These are phyloP conservation scores for Cajanus cajan DNA, from an alignment of 306 rosid species.

Conservation along the genomic window DNA sequence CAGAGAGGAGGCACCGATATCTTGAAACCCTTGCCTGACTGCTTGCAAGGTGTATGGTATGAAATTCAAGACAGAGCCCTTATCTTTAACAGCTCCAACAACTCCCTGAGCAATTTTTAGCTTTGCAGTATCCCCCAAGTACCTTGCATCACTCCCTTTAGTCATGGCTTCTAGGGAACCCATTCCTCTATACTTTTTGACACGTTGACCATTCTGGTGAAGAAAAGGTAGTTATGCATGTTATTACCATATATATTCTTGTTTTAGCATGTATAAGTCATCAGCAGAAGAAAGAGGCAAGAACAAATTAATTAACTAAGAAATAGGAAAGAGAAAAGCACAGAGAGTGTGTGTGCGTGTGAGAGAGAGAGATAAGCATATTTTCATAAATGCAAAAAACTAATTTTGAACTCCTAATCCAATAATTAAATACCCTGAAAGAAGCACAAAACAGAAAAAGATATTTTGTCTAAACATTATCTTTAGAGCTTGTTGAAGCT, in stretches of 20 bases:
- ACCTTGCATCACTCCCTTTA: slow-evolving; percentile 89
- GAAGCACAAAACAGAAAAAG: slow-evolving; percentile 8
- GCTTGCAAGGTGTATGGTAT: slow-evolving; percentile 96
- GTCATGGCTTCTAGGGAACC: slow-evolving; percentile 98
- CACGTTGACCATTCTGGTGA: slow-evolving; percentile 68
- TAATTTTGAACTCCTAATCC: slow-evolving; percentile 12
- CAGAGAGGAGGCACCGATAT: slow-evolving; percentile 85
- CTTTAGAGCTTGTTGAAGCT: slow-evolving; percentile 8
- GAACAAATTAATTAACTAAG: slow-evolving; percentile 8
- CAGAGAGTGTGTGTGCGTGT: not conserved
- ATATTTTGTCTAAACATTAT: not conserved
- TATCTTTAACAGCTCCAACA: slow-evolving; percentile 92
- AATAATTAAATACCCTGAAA: slow-evolving; percentile 34
- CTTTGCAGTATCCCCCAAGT: slow-evolving; percentile 80
- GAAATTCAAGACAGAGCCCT: slow-evolving; percentile 88
- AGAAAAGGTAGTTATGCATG: slow-evolving; percentile 20
- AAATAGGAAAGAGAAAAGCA: not conserved
- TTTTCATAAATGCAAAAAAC: not conserved
- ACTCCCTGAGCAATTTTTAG: slow-evolving; percentile 96
- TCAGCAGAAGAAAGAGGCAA: not conserved
- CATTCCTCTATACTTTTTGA: slow-evolving; percentile 92
- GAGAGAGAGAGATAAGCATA: not conserved
- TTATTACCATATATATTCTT: slow-evolving; percentile 11
- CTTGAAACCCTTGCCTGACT: slow-evolving; percentile 95
- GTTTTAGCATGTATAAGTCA: not conserved